These are phyloP conservation scores for Ogataea angusta DNA, from an alignment of 805 yeast genomes.

Conservation along the genomic window DNA sequence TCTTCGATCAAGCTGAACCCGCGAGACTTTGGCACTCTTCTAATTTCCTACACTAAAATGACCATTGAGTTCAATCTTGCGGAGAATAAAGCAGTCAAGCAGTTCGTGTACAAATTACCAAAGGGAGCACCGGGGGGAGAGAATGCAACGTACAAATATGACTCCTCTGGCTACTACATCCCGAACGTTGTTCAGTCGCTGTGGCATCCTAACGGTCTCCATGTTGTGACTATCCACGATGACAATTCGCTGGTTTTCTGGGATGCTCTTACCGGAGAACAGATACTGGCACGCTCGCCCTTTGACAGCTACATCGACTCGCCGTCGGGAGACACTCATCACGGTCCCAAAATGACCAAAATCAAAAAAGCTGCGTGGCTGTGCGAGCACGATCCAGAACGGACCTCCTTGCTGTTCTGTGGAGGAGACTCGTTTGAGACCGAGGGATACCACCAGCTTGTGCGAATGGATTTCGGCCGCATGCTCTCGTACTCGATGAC, in stretches of 20 bases:
- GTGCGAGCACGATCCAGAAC: conserved; percentile 75
- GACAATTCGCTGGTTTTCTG: conserved; percentile 89
- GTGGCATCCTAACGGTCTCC: conserved; percentile 94
- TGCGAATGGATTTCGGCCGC: conserved; percentile 69
- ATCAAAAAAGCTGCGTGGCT: conserved; percentile 69
- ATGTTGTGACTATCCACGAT: conserved; percentile 70
- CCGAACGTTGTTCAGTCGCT: conserved; percentile 46
- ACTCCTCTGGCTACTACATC: conserved; percentile 24
- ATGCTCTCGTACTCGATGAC: conserved; percentile 79
- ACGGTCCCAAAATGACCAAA: conserved; percentile 32
- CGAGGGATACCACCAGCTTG: conserved; percentile 43
- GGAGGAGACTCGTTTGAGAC: conserved; percentile 57
- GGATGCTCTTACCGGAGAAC: conserved; percentile 79
- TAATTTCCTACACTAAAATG: conserved; percentile 67
- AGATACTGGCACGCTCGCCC: conserved; percentile 70
- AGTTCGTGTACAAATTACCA: conserved; percentile 59
- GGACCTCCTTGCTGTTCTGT: conserved; percentile 65
- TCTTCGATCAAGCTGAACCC: conserved; percentile 77
- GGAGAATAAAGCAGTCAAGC: conserved; percentile 52
- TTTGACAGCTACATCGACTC: conserved; percentile 62
- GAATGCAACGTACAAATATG: conserved; percentile 31
- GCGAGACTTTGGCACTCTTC: conserved; percentile 74
- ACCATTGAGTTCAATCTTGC: conserved; percentile 70
- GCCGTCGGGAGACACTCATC: conserved; percentile 35
- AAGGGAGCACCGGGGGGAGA: conserved; percentile 75